Evolutionary conservation across 1,284 basidiomycete genomes (phyloP).

Genomic region (Ganoderma leucocontextum): DNA sequence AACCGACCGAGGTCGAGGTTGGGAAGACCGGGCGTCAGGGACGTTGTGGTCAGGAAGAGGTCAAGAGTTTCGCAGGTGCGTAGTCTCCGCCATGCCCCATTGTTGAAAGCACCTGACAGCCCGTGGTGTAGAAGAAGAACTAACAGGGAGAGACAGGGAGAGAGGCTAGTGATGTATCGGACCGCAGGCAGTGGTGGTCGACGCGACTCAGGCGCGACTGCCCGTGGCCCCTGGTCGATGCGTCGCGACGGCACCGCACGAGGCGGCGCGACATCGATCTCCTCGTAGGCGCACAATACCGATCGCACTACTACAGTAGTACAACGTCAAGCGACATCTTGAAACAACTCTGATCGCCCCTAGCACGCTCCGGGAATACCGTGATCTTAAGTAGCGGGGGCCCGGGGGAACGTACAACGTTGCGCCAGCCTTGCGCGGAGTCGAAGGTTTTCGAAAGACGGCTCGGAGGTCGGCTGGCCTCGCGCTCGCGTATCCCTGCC

Average conservation of each 20-base stretch:
- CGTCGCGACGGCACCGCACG: not conserved
- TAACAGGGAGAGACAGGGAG: not conserved
- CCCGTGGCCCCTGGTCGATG: not conserved
- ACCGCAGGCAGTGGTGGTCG: not conserved
- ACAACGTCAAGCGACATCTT: not conserved
- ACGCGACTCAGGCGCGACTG: not conserved
- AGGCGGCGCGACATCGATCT: not conserved
- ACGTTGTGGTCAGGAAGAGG: not conserved
- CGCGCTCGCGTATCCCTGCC: not conserved
- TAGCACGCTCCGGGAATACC: not conserved
- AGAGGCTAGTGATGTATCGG: not conserved
- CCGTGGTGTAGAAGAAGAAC: not conserved
- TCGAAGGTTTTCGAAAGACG: not conserved
- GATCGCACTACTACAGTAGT: not conserved
- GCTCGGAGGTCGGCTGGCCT: not conserved
- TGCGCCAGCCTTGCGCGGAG: not conserved
- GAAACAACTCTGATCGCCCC: not conserved
- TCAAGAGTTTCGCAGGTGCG: constrained; percentile 2
- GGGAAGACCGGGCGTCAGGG: not conserved
- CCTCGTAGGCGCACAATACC: constrained; percentile 6
- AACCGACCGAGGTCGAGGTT: not conserved
- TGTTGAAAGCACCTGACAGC: not conserved
- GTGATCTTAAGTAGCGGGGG: no score
- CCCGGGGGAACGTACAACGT: not conserved
- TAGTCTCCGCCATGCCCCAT: not conserved